Base-by-base conservation (phyloP, 1,139 yeast species). In the Zygosaccharomyces sapae region DNA sequence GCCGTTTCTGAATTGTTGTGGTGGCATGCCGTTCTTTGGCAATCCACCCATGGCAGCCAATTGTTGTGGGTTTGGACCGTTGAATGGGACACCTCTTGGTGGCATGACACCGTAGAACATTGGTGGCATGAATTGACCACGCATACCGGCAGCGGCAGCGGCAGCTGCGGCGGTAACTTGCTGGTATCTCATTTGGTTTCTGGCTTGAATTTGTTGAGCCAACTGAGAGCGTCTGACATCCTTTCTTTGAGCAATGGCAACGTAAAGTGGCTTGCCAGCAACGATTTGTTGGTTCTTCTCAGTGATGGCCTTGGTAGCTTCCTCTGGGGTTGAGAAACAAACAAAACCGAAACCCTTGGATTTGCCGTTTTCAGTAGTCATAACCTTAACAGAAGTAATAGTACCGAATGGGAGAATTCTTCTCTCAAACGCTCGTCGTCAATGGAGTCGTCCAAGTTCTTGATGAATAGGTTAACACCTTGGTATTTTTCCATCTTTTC, bases 241-340 rank as follows among this genome's bases (percentile, higher is more conserved):
- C 77, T 89, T 90, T 74, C 97, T 87, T 81, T 92, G 98, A 64
- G 98, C 98, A 69, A 94, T 83, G 56, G 97, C 97, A 73, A 92
- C 99, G 71, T 92, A 92, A 69, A 92, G 80, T 66, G 98, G 98
- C 80, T 94, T 92, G 70, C 94, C 90, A 64, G 82, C 83, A 64
- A 92, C 81, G 86, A 92, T 86, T 71, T 92, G 86, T 76, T 90
- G 97, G 81, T 90, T 89, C 96, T 92, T 90, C 77, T 92, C 98
- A 63, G 94, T 81, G 70, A 90, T 89, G 58, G 99, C 99, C 77
- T 89, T 89, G 65, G 96, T 87, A 61, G 99, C 98, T 79, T 92
- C 98, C 73, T 92, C 98, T 66, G 97, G 97, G 57, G 95, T 75
- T 50, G 96, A 83, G 85, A 86, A 94, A 75, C 98, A 89, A 63